Evolutionary conservation across 1,139 yeast species (phyloP).

Genomic region (Magnusiomyces suaveolens): DNA sequence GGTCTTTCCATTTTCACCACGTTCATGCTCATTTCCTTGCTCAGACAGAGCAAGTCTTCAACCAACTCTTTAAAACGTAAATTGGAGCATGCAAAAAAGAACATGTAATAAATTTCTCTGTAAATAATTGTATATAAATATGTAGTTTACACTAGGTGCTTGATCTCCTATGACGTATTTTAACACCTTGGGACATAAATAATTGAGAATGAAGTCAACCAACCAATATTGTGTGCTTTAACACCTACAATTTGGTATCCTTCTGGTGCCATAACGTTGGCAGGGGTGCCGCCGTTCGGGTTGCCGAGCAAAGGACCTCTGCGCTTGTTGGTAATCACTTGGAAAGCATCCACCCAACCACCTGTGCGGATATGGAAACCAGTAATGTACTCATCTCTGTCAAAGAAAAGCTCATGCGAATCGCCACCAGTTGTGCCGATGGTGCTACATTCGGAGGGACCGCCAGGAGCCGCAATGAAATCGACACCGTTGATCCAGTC

Average conservation of each 20-base stretch:
- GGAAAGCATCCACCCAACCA: slow-evolving; percentile 85
- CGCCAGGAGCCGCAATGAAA: background rate
- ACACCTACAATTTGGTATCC: slow-evolving; percentile 54
- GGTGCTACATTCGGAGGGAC: slow-evolving; percentile 16
- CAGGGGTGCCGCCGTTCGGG: slow-evolving; percentile 54
- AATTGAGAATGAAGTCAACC: slow-evolving; percentile 71
- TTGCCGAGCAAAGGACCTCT: slow-evolving; percentile 48
- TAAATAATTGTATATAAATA: slow-evolving; percentile 4
- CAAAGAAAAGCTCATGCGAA: slow-evolving; percentile 48
- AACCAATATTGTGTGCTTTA: slow-evolving; percentile 52
- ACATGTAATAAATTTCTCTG: slow-evolving; percentile 2
- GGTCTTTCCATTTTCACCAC: slow-evolving; percentile 68
- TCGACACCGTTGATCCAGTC: background rate
- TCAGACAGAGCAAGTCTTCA: slow-evolving; percentile 25
- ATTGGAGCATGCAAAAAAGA: slow-evolving; percentile 24
- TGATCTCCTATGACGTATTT: too few species aligned
- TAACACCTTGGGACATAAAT: slow-evolving; percentile 35
- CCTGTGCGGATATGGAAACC: slow-evolving; percentile 65
- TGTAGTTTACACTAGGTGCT: too few species aligned
- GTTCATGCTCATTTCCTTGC: slow-evolving; percentile 49
- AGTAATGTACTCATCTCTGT: slow-evolving; percentile 47
- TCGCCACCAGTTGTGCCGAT: slow-evolving; percentile 56
- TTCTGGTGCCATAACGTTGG: slow-evolving; percentile 49
- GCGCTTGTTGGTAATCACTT: slow-evolving; percentile 42
- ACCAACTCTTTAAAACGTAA: slow-evolving; percentile 14